Percentiles rank a stretch among this genome's conserved stretches.
Evolutionary conservation across 768 basidiomycete genomes (phyloP).

Genomic region (Tricholoma hemisulphureum): DNA sequence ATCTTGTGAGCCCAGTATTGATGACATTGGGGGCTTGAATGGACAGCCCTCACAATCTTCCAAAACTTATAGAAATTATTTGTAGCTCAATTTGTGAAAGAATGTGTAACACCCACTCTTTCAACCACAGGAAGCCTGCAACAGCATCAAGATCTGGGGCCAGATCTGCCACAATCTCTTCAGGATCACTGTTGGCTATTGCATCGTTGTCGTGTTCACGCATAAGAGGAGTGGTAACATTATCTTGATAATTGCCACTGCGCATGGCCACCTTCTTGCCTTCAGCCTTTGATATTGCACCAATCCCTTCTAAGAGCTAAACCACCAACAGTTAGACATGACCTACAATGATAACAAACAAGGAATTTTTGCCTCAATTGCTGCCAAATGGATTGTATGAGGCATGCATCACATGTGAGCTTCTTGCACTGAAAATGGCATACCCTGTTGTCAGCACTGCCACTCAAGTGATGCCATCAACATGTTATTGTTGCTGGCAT

Average conservation of each 20-base stretch:
- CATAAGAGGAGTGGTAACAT: constrained; percentile 6
- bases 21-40: background rate
- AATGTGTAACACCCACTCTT: background rate
- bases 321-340: too few relatives aligned
- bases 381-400: too few relatives aligned
- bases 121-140: background rate
- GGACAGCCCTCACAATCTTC: background rate
- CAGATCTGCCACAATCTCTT: background rate
- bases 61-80: background rate
- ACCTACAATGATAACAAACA: too few relatives aligned
- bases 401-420: too few relatives aligned
- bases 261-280: background rate
- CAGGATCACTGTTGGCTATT: background rate
- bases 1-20: background rate
- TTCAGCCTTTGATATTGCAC: too few relatives aligned
- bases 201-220: background rate
- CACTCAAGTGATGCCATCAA: too few relatives aligned
- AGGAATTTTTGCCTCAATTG: too few relatives aligned
- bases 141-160: background rate
- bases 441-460: too few relatives aligned
- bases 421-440: too few relatives aligned
- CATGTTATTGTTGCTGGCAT: too few relatives aligned
- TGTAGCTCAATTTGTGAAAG: background rate
- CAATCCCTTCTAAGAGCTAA: too few relatives aligned
- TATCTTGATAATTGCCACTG: constrained; percentile 4